These are phyloP conservation scores for Euryodendron excelsum DNA, from an alignment of 148 eudicot species.

Conservation along the genomic window DNA sequence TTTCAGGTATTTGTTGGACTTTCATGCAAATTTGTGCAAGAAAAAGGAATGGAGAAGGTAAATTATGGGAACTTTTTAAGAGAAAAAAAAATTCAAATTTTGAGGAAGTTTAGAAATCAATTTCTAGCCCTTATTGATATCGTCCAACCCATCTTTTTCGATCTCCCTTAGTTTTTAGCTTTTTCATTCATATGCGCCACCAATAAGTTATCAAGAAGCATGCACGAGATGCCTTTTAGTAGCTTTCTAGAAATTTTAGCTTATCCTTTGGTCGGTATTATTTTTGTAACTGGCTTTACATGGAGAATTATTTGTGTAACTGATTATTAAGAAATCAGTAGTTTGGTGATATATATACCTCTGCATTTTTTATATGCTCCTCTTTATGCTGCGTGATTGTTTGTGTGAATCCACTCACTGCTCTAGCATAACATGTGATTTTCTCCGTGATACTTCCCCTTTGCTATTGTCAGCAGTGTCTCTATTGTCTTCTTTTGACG, in stretches of 20 bases:
- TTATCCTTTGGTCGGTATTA: background rate
- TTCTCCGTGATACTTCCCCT: no score
- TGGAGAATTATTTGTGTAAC: conserved; percentile 6
- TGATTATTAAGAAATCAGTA: background rate
- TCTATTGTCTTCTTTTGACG: no score
- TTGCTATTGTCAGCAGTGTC: no score
- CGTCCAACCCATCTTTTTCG: conserved; percentile 7
- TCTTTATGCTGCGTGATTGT: background rate
- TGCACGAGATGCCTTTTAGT: conserved; percentile 2
- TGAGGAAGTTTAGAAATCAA: conserved; percentile 1
- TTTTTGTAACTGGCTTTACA: background rate
- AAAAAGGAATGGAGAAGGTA: conserved; percentile 12
- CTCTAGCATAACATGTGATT: no score
- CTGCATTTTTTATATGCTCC: background rate
- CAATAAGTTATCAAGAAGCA: conserved; percentile 13
- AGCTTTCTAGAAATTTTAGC: conserved; percentile 14
- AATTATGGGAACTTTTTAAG: background rate
- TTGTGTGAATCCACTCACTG: background rate
- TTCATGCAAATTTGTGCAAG: background rate
- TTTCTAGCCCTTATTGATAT: conserved; percentile 17
- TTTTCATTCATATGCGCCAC: conserved; percentile 15
- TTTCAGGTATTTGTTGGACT: conserved; percentile 16
- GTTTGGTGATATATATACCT: background rate
- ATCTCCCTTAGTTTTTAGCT: background rate
- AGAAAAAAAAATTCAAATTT: no score